Conservation (phyloP, 495 filamentous ascomycete genomes). For the Aeminium ludgeri region DNA sequence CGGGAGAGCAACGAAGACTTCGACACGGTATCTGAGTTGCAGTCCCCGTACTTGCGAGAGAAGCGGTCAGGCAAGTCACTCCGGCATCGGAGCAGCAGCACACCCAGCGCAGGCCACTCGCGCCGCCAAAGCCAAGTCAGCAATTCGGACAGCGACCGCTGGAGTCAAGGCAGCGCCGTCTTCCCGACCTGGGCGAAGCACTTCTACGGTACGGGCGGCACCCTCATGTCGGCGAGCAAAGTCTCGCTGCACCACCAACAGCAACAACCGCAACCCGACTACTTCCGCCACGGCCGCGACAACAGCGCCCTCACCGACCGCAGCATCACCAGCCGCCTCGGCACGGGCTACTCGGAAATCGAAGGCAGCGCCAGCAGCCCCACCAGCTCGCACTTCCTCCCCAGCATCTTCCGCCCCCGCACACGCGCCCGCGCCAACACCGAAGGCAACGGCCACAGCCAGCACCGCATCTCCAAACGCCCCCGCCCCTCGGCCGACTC, state of each 20-base stretch:
- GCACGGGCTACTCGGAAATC: slow-evolving; percentile 14
- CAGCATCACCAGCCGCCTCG: slow-evolving; percentile 15
- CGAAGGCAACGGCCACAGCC: not conserved
- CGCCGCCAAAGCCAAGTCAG: slow-evolving; percentile 11
- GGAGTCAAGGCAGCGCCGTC: slow-evolving; percentile 9
- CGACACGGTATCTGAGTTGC: slow-evolving; percentile 24
- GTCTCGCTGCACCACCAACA: slow-evolving; percentile 1
- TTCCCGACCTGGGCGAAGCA: slow-evolving; percentile 16
- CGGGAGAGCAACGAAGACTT: slow-evolving; percentile 20
- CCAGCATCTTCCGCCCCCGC: slow-evolving; percentile 25
- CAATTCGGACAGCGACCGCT: slow-evolving; percentile 6
- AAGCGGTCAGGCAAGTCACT: slow-evolving; percentile 23
- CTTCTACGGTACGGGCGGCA: slow-evolving; percentile 7
- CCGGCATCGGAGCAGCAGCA: slow-evolving; percentile 15
- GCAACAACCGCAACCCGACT: slow-evolving; percentile 25
- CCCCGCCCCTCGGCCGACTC: slow-evolving; percentile 5
- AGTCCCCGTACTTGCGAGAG: slow-evolving; percentile 19
- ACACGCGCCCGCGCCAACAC: slow-evolving; percentile 16
- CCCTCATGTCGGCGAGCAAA: slow-evolving; percentile 11
- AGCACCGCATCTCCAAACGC: slow-evolving; percentile 1
- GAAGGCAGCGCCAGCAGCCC: slow-evolving; percentile 14
- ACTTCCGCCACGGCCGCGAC: slow-evolving; percentile 10
- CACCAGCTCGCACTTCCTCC: slow-evolving; percentile 21
- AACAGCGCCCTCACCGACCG: slow-evolving; percentile 20
- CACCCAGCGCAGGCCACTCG: slow-evolving; percentile 11